Percentiles rank a stretch among this genome's conserved stretches.
phyloP scores from a whole-genome alignment of 2,329 filamentous ascomycete genomes.

The Aspergillus pseudoglaucus region DNA sequence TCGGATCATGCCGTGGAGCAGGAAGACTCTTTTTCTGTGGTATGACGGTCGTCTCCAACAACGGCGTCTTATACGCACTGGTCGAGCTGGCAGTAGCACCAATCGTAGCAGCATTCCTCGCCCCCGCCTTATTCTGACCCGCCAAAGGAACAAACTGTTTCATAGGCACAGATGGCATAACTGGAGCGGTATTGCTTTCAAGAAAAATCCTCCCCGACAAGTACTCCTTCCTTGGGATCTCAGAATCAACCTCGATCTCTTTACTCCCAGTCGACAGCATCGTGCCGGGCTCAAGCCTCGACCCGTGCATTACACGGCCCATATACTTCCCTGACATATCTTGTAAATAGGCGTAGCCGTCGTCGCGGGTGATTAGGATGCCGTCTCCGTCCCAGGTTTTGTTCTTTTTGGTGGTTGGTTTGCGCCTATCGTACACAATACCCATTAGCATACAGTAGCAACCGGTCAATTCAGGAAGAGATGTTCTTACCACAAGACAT shows the following conservation, averaged over 20 bases:
- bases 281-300: constrained; percentile 54
- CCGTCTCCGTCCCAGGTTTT: constrained; percentile 74
- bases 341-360: constrained; percentile 54
- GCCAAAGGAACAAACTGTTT: constrained; percentile 15
- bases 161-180: constrained; percentile 8
- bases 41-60: constrained; percentile 49
- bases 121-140: constrained; percentile 5
- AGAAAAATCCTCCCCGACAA: constrained; percentile 31
- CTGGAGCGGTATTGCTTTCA: constrained; percentile 18
- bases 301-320: constrained; percentile 51
- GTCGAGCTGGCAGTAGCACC: constrained; percentile 33
- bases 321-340: constrained; percentile 59
- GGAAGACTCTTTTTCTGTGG: constrained; percentile 45
- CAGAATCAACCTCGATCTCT: constrained; percentile 61
- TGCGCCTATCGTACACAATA: constrained; percentile 46
- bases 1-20: constrained; percentile 60
- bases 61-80: constrained; percentile 55
- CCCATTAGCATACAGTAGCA: neutral
- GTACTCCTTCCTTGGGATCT: constrained; percentile 56
- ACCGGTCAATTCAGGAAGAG: neutral
- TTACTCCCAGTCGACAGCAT: constrained; percentile 59
- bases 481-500: constrained; percentile 40
- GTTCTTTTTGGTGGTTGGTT: constrained; percentile 64
- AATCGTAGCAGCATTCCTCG: constrained; percentile 4
- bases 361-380: constrained; percentile 50